Percentiles rank a stretch among this genome's conserved stretches.
These are phyloP conservation scores for Castanospermum australe DNA, from an alignment of 306 rosid species.

Conservation along the genomic window DNA sequence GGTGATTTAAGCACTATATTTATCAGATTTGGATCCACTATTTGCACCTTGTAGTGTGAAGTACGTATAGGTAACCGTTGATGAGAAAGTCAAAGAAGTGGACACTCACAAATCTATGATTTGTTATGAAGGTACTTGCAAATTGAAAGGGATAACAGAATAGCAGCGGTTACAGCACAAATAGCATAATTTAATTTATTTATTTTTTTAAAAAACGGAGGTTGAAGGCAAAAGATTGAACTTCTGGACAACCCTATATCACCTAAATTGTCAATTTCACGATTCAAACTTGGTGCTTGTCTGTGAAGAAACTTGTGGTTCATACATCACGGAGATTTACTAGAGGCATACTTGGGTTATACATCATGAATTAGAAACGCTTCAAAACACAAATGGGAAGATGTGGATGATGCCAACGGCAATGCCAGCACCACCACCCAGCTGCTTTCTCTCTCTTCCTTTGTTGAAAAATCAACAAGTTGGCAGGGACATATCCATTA, in stretches of 20 bases:
- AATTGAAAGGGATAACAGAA: no score
- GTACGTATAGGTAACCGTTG: not conserved
- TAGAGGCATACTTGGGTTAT: not conserved
- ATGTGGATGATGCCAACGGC: not conserved
- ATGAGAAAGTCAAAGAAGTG: not conserved
- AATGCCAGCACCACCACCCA: not conserved
- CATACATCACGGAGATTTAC: conserved; percentile 1
- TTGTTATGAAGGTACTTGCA: not conserved
- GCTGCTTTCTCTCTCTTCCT: not conserved
- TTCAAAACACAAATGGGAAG: not conserved
- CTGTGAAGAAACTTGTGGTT: not conserved
- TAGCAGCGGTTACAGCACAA: not conserved
- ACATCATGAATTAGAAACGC: not conserved
- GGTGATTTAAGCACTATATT: not conserved
- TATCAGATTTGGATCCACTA: not conserved
- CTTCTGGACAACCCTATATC: not conserved
- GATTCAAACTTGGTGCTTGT: not conserved
- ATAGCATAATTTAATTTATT: not conserved
- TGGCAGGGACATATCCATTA: not conserved
- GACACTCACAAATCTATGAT: not conserved
- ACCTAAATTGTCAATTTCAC: conserved; percentile 18
- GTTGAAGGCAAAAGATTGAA: not conserved
- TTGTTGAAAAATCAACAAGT: not conserved
- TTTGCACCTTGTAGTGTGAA: not conserved
- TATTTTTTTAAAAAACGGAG: no score